Conservation (phyloP, 345 rosid species). For the Lagerstroemia speciosa region DNA sequence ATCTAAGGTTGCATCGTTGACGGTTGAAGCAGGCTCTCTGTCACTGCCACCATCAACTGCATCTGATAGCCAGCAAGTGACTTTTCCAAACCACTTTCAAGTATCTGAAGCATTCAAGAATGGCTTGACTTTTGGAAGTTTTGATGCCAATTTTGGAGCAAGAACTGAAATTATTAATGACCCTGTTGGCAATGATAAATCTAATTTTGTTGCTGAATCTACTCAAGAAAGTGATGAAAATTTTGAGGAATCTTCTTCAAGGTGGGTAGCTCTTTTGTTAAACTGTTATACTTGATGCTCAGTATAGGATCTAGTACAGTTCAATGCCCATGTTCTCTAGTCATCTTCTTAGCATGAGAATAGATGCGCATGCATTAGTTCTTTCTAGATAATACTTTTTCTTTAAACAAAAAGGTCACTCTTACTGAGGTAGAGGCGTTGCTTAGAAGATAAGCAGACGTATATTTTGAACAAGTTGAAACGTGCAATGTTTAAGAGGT, state of each 20-base stretch:
- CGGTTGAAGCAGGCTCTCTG: slow-evolving; percentile 24
- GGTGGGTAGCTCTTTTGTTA: slow-evolving; percentile 34
- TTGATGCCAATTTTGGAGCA: slow-evolving; percentile 36
- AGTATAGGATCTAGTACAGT: background rate
- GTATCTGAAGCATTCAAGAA: slow-evolving; percentile 56
- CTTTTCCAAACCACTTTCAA: slow-evolving; percentile 70
- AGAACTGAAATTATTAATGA: slow-evolving; percentile 21
- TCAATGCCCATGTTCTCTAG: background rate
- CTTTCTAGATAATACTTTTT: background rate
- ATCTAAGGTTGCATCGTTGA: slow-evolving; percentile 23
- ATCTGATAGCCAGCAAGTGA: slow-evolving; percentile 50
- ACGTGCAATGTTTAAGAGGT: background rate
- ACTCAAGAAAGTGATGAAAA: slow-evolving; percentile 26
- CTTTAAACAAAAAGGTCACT: no score
- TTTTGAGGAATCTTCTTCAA: slow-evolving; percentile 37
- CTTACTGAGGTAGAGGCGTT: background rate
- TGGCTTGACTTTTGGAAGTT: slow-evolving; percentile 85
- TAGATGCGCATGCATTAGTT: background rate
- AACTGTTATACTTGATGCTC: background rate
- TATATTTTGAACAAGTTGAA: background rate
- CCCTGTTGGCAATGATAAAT: slow-evolving; percentile 23
- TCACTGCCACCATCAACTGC: slow-evolving; percentile 23
- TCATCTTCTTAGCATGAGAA: background rate
- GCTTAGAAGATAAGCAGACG: background rate
- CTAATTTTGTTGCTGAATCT: slow-evolving; percentile 27